A percentile compares a stretch with the other conserved stretches of the same genome.
These are phyloP conservation scores for Dendrobium officinale DNA, from an alignment of 106 monocot species.

Conservation along the genomic window DNA sequence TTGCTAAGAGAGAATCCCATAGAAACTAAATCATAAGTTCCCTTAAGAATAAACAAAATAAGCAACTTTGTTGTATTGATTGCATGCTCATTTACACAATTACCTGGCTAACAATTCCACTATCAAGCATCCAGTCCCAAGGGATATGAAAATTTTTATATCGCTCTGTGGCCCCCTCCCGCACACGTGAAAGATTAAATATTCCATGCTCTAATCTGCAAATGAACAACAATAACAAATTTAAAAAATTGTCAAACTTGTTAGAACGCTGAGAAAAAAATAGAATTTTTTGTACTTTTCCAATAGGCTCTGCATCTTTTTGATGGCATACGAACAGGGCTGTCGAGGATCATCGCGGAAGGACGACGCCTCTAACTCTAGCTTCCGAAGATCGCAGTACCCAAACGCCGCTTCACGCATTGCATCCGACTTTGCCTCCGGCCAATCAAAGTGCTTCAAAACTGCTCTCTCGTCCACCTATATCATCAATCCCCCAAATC, in stretches of 20 bases:
- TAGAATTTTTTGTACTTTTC: constrained; percentile 53
- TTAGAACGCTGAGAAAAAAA: background rate
- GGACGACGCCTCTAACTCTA: constrained; percentile 52
- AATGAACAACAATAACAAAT: background rate
- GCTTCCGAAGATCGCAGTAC: constrained; percentile 85
- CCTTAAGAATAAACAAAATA: background rate
- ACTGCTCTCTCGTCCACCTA: constrained; percentile 99
- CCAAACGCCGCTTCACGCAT: constrained; percentile 97
- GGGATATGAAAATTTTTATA: constrained; percentile 79
- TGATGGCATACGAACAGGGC: constrained; percentile 56
- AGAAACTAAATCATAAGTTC: background rate
- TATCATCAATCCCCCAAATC: background rate
- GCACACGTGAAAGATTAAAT: constrained; percentile 60
- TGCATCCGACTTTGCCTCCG: constrained; percentile 92
- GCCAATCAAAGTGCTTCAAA: constrained; percentile 98
- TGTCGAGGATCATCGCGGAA: constrained; percentile 59
- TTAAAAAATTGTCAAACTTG: background rate
- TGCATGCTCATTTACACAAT: background rate
- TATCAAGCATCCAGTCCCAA: constrained; percentile 88
- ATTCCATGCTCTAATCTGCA: constrained; percentile 84
- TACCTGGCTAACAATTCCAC: constrained; percentile 77
- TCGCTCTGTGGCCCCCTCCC: constrained; percentile 60
- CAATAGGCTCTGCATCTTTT: constrained; percentile 83
- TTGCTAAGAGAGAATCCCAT: background rate
- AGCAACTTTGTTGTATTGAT: no score